Base-by-base conservation (phyloP, 176 grass and related monocot genomes). In the Dendrocalamus sinicus region DNA sequence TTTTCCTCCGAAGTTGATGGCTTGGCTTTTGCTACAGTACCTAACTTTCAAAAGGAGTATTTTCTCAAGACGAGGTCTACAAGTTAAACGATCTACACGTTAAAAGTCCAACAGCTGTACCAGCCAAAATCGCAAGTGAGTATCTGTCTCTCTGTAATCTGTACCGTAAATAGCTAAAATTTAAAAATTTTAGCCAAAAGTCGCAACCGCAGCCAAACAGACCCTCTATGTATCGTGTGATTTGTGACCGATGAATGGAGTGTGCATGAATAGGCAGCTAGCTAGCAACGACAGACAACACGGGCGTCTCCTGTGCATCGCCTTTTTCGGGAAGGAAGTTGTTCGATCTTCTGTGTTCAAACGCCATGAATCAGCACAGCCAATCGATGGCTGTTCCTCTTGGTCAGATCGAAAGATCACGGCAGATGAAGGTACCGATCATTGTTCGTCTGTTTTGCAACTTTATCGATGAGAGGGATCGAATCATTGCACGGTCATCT, bases 401-500 rank as follows among this genome's bases (percentile, higher is more conserved):
- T n/a, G 43, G 47, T 75, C 8, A 24, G 28, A 24, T 65, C 19
- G 1, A 84, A 45, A 26, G 30, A 53, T 23, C 14, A 52, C 70
- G 20, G 20, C 22, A 13, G 13, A 65, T 5, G 30, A 60, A 8
- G 43, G 66, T 46, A 41, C 1, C 44, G 5, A 52, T 52, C 12
- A 3, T 2, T 24, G 57, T 30, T 4, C 40, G 37, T 68, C 14
- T 60, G 53, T 35, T 45, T 14, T 50, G 26, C 70, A 12, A 35
- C 58, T 39, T 37, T 37, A 37, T 37, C 19, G 57, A 52, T 37
- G 40, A 13, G 13, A 35, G 1, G 59, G 53, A 24, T 46, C 2
- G 17, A 17, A 83, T 83, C 81, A 83, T 83, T 64, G 8, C 70
- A 19, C 17, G 24, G 74, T 75, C 44, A 64, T 84, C 8, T 53